Evolutionary conservation across 2,329 filamentous ascomycete genomes (phyloP).

Genomic region (Penicillium sp.): DNA sequence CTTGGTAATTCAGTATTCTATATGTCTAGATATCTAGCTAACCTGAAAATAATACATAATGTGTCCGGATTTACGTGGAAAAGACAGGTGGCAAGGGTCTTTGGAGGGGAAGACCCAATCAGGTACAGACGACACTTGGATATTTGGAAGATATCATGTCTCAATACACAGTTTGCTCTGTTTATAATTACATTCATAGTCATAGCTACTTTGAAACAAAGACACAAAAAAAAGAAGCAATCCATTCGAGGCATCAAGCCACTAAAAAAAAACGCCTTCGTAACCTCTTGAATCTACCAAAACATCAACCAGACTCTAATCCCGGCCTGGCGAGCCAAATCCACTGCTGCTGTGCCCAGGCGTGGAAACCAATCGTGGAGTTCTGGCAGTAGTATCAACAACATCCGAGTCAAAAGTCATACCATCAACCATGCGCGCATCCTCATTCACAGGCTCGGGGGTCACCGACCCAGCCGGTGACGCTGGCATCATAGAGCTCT

Average conservation of each 20-base stretch:
- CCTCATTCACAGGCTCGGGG: conserved; percentile 45
- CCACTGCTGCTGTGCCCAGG: conserved; percentile 17
- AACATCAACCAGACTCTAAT: conserved; percentile 21
- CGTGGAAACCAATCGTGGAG: conserved; percentile 53
- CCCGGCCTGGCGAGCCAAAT: conserved; percentile 16
- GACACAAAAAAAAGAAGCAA: conserved; percentile 4
- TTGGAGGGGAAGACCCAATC: not conserved
- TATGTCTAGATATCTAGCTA: not conserved
- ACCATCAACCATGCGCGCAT: conserved; percentile 67
- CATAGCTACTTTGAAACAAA: not conserved
- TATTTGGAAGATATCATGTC: not conserved
- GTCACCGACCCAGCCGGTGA: conserved; percentile 39
- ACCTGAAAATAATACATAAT: not conserved
- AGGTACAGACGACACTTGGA: not conserved
- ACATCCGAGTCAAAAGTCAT: conserved; percentile 63
- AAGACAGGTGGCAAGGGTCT: conserved; percentile 3
- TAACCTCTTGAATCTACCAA: conserved; percentile 9
- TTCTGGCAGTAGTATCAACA: conserved; percentile 64
- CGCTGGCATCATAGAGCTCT: conserved; percentile 44
- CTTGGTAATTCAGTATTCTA: not conserved
- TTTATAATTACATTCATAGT: not conserved
- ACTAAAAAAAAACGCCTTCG: conserved; percentile 18
- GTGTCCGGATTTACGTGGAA: not conserved
- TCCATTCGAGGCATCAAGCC: not conserved
- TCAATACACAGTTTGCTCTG: not conserved